Evolutionary conservation across 1,284 basidiomycete species (phyloP), one percentile per base, ranked within the genome.

Genomic region (Phellinidium pouzarii): DNA sequence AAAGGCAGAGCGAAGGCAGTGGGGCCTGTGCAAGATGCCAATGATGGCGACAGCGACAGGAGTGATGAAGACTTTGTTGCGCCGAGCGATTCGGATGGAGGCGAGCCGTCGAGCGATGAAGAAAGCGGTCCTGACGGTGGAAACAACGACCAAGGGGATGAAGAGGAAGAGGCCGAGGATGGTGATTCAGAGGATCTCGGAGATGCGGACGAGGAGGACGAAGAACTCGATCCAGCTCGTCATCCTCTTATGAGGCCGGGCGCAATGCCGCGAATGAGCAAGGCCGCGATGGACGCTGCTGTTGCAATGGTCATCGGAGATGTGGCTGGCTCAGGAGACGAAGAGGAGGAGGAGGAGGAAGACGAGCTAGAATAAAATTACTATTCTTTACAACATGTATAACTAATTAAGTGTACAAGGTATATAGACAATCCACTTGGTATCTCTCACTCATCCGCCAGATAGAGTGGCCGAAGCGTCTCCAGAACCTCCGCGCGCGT

Each of bases 241-340:
- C 84, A 87, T 62, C 84, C 84, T 0, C 68, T 87, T 2, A 63
- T 87, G 55, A 72, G 77, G 11, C 77, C 80, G 0, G 84, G 83
- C 19, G 81, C 82, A 6, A 75, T 87, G 74, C 83, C 83, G 3
- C 68, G 56, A 45, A 81, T 87, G 77, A 82, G 80, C 31, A 76
- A 74, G 48, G 79, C 80, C 2, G 78, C 78, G 0, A 71, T 86
- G 52, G 79, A 86, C 37, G 77, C 79, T 70, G 81, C 77, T 3
- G 77, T 81, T 19, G 76, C 71, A 1, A 79, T 84, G 68, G 73
- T 85, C 3, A 71, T 76, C 56, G 70, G 68, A 1, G 81, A 80
- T 52, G 58, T 84, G 52, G 58, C 71, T 41, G 73, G 69, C 3
- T 68, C 20, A 9, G 42, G 20, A 9, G 34, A 23, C 6, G 51